Evolutionary conservation across 495 filamentous ascomycete species (phyloP).

Genomic region (Ascodesmis nigricans): DNA sequence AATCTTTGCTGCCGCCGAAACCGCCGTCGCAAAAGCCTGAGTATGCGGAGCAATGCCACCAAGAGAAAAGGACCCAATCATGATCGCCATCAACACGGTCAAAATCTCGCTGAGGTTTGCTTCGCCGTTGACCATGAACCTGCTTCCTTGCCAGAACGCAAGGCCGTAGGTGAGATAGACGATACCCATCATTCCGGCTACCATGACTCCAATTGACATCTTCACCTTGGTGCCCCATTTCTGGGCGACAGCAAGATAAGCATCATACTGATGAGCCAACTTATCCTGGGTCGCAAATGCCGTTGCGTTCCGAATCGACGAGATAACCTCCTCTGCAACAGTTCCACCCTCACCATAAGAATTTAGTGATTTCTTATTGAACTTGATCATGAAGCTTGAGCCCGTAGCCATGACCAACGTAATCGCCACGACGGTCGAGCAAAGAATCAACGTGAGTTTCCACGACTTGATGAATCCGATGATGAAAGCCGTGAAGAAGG

Average conservation of each 20-base stretch:
- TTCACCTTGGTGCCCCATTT: constrained; percentile 58
- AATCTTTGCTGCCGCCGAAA: constrained; percentile 75
- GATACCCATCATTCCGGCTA: constrained; percentile 59
- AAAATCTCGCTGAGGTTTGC: constrained; percentile 34
- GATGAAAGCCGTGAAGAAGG: constrained; percentile 71
- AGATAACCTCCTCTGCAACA: constrained; percentile 84
- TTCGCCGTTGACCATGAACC: constrained; percentile 47
- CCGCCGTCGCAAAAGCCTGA: constrained; percentile 59
- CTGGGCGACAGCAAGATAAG: constrained; percentile 47
- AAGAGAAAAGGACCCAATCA: constrained; percentile 79
- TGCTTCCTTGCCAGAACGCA: constrained; percentile 86
- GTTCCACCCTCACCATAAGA: constrained; percentile 69
- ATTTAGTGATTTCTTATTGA: constrained; percentile 49
- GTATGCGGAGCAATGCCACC: constrained; percentile 73
- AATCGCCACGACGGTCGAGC: constrained; percentile 53
- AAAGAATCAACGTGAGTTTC: constrained; percentile 63
- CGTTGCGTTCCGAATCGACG: constrained; percentile 76
- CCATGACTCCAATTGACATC: constrained; percentile 45
- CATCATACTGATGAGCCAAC: constrained; percentile 63
- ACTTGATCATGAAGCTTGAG: constrained; percentile 55
- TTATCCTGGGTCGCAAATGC: constrained; percentile 86
- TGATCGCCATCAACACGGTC: constrained; percentile 68
- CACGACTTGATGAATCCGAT: constrained; percentile 73
- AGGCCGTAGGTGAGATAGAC: constrained; percentile 70
- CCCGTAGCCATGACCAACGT: constrained; percentile 49